These are phyloP conservation scores for Saccharum spontaneum DNA, from an alignment of 176 grass and related monocot genomes.

Conservation along the genomic window DNA sequence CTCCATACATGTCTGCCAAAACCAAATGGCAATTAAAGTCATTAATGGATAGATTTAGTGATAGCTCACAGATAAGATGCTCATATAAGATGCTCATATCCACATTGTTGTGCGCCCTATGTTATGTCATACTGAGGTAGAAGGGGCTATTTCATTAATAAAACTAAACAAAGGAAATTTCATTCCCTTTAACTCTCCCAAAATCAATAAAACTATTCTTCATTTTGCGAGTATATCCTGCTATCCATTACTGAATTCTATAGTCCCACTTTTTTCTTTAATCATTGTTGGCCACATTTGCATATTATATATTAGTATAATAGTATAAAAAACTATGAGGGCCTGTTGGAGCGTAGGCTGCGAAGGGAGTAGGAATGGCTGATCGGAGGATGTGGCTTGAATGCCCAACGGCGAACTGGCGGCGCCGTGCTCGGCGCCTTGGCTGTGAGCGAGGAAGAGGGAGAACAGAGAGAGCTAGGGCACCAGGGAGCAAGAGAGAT, in stretches of 20 bases:
- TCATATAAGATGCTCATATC: not conserved
- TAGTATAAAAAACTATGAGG: too few relatives aligned
- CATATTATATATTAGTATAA: not conserved
- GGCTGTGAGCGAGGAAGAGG: too few relatives aligned
- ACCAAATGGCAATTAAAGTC: not conserved
- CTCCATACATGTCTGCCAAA: slow-evolving; percentile 58
- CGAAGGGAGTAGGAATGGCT: too few relatives aligned
- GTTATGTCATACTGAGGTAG: not conserved
- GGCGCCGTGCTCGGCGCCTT: too few relatives aligned
- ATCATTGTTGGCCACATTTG: not conserved
- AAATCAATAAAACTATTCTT: not conserved
- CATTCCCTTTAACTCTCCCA: not conserved
- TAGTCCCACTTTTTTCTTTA: not conserved
- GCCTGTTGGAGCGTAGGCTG: too few relatives aligned
- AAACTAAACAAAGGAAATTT: not conserved
- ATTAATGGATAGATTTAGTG: not conserved
- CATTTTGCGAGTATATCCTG: too few relatives aligned
- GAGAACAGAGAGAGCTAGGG: too few relatives aligned
- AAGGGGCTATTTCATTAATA: not conserved
- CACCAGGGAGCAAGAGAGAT: too few relatives aligned
- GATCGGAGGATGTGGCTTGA: too few relatives aligned
- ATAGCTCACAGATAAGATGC: not conserved
- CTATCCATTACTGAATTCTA: too few relatives aligned
- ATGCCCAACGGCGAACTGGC: too few relatives aligned
- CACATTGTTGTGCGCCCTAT: not conserved